Evolutionary conservation across 495 filamentous ascomycete genomes (phyloP).

Genomic region (Neurospora sp.): DNA sequence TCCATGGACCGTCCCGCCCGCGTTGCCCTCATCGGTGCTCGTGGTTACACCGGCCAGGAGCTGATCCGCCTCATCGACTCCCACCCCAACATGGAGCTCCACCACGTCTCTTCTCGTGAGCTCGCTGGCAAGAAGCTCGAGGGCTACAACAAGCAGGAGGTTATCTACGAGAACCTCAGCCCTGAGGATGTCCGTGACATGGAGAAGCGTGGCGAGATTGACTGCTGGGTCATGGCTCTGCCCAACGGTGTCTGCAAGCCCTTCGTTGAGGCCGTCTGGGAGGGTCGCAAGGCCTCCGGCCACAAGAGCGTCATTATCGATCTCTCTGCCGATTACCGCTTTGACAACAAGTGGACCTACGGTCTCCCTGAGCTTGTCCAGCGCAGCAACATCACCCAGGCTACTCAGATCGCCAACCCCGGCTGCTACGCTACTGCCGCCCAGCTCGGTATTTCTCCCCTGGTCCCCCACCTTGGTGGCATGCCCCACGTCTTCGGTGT

Average conservation of each 20-base stretch:
- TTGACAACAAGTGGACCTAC: slow-evolving; percentile 86
- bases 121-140: slow-evolving; percentile 81
- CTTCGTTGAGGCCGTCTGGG: slow-evolving; percentile 83
- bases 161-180: slow-evolving; percentile 84
- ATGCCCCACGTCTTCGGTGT: slow-evolving; percentile 87
- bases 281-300: slow-evolving; percentile 44
- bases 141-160: slow-evolving; percentile 86
- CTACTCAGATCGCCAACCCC: slow-evolving; percentile 85
- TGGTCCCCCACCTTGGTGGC: slow-evolving; percentile 66
- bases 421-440: slow-evolving; percentile 97
- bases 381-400: slow-evolving; percentile 65
- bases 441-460: slow-evolving; percentile 79
- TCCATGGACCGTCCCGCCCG: slow-evolving; percentile 72
- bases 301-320: slow-evolving; percentile 80
- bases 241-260: slow-evolving; percentile 97
- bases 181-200: slow-evolving; percentile 85
- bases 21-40: slow-evolving; percentile 87
- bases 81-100: slow-evolving; percentile 90
- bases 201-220: slow-evolving; percentile 84
- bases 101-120: slow-evolving; percentile 91
- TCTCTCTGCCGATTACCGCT: slow-evolving; percentile 90
- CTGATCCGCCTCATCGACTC: slow-evolving; percentile 80
- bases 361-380: slow-evolving; percentile 84
- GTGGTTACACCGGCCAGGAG: slow-evolving; percentile 92
- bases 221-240: slow-evolving; percentile 98